phyloP scores from a whole-genome alignment of 2,329 filamentous ascomycete species.

The Alternaria conjuncta region DNA sequence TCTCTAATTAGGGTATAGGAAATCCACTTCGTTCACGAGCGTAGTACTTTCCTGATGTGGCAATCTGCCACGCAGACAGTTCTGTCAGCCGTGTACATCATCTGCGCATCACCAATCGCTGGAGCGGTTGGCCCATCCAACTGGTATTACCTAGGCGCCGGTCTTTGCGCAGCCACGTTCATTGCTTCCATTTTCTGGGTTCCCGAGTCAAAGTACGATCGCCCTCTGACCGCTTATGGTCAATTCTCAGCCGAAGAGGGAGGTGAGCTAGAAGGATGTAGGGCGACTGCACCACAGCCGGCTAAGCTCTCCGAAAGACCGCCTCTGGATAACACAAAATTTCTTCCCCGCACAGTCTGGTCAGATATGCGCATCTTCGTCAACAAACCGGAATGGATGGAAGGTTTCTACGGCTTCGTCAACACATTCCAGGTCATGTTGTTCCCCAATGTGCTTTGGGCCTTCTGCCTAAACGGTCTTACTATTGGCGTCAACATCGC shows the following conservation, averaged over 20 bases:
- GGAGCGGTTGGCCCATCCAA: conserved; percentile 50
- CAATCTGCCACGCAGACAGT: conserved; percentile 52
- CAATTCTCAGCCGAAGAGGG: conserved; percentile 14
- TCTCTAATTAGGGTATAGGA: conserved; percentile 8
- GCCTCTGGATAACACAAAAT: conserved; percentile 48
- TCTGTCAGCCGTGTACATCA: conserved; percentile 46
- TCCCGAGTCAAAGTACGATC: conserved; percentile 54
- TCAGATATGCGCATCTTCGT: conserved; percentile 52
- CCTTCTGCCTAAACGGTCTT: conserved; percentile 27
- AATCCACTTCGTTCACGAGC: conserved; percentile 55
- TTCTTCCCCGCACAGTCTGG: conserved; percentile 45
- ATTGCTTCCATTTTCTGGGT: conserved; percentile 50
- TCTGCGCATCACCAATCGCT: conserved; percentile 54
- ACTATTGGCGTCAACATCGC: conserved; percentile 31
- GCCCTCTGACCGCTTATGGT: conserved; percentile 45
- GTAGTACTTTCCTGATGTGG: conserved; percentile 51
- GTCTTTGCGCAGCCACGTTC: conserved; percentile 43
- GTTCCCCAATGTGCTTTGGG: conserved; percentile 32
- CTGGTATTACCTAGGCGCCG: conserved; percentile 54
- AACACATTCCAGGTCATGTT: conserved; percentile 38
- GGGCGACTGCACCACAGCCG: background rate
- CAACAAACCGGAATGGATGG: conserved; percentile 49
- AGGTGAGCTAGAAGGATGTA: background rate
- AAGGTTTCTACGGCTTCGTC: conserved; percentile 35
- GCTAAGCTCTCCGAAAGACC: conserved; percentile 12